These are phyloP conservation scores for Asclepias syriaca DNA, from an alignment of 257 asterid species.

Conservation along the genomic window DNA sequence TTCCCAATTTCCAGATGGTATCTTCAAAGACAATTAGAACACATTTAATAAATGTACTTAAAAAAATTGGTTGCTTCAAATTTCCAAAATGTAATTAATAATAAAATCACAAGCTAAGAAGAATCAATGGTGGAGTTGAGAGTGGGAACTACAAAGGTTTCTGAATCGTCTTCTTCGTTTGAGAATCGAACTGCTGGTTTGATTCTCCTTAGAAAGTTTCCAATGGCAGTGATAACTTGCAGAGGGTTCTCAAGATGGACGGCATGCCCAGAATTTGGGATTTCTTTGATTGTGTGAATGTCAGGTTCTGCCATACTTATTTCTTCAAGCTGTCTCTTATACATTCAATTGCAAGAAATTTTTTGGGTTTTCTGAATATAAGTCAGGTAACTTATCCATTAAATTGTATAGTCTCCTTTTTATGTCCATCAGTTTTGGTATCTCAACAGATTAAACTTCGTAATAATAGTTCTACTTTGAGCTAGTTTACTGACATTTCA, in stretches of 20 bases:
- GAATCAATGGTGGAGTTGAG: background rate
- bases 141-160: background rate
- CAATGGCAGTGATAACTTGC: constrained; percentile 55
- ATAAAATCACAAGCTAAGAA: background rate
- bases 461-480: background rate
- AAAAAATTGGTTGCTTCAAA: background rate
- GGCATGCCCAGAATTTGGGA: constrained; percentile 80
- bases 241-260: constrained; percentile 95
- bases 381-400: background rate
- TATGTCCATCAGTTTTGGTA: background rate
- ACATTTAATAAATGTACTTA: too few relatives aligned
- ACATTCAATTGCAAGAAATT: background rate
- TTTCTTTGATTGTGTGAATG: constrained; percentile 40
- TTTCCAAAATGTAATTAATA: background rate
- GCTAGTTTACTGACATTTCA: background rate
- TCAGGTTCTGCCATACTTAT: constrained; percentile 15
- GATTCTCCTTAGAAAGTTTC: constrained; percentile 42
- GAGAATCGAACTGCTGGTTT: background rate
- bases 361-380: background rate
- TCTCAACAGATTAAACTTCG: background rate
- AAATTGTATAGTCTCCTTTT: background rate
- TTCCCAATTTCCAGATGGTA: too few relatives aligned
- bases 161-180: background rate
- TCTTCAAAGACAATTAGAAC: too few relatives aligned
- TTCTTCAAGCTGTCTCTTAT: background rate